Base-by-base conservation (phyloP, 2,329 filamentous ascomycete species). In the Keithomyces neogunnii region DNA sequence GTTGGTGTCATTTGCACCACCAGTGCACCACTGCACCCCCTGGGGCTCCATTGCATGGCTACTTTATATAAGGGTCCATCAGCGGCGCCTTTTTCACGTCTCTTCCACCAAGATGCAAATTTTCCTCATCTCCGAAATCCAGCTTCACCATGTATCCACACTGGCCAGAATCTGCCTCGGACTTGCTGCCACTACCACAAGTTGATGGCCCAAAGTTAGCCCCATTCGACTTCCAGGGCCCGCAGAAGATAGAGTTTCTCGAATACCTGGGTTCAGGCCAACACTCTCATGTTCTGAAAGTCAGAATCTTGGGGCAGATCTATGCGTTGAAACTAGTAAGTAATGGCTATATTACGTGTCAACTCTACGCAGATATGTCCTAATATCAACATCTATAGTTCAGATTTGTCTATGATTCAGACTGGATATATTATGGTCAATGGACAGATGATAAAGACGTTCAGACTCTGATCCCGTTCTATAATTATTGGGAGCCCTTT, bases 401-500 rank as follows among this genome's bases (percentile, higher is more conserved):
- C 19, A 19, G 19, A 19, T 19, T 19, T 19, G 19, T 19, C 19
- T 19, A 19, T 19, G 19, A 19, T 19, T 1, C 19, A 19, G 19
- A 19, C 19, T 19, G 19, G 19, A 19, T 19, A 19, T 1, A 19
- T 19, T 19, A 19, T 19, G 19, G 19, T 19, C 19, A 19, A 19
- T 19, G 19, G 19, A 19, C 19, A 19, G 19, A 19, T 19, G 1
- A 19, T 19, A 19, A 19, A 19, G 19, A 19, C 19, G 19, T 19
- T 19, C 19, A 19, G 19, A 19, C 19, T 19, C 19, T 19, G 19
- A 19, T 19, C 19, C 19, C 19, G 19, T 19, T 59, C n/a, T 58
- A 52, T 49, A 35, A 59, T 10, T 59, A 60, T 48, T 43, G 43
- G 19, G 62, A 64, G 3, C 59, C 61, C 0, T 63, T 63, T 45